A percentile compares a stretch with the other conserved stretches of the same genome.
phyloP scores from a whole-genome alignment of 129 eudicot species.

The Mikania micrantha region DNA sequence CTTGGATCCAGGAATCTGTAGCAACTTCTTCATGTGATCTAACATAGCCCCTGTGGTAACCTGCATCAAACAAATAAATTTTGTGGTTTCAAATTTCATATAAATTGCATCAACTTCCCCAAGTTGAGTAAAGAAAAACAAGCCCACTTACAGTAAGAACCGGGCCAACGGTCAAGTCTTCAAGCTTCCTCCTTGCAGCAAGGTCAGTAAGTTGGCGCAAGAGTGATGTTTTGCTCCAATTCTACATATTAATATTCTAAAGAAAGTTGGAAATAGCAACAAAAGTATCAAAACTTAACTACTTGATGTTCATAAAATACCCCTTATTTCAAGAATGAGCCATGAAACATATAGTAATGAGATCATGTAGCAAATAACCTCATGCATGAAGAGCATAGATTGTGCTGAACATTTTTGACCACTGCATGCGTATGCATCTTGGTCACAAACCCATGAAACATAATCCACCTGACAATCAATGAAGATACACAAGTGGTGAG shows the following conservation, averaged over 20 bases:
- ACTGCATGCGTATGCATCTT: slow-evolving; percentile 98
- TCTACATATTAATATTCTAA: slow-evolving; percentile 36
- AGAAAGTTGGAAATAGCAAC: neutral
- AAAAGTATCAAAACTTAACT: neutral
- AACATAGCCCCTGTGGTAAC: slow-evolving; percentile 82
- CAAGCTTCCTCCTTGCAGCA: slow-evolving; percentile 90
- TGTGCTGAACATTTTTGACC: slow-evolving; percentile 99
- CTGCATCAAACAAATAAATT: slow-evolving; percentile 29
- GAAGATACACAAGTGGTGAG: slow-evolving; percentile 3
- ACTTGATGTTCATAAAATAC: neutral
- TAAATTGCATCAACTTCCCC: neutral
- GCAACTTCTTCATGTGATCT: slow-evolving; percentile 67
- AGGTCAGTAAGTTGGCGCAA: slow-evolving; percentile 54
- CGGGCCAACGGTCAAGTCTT: slow-evolving; percentile 91
- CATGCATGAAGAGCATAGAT: slow-evolving; percentile 87
- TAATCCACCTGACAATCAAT: slow-evolving; percentile 65
- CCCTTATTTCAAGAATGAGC: neutral
- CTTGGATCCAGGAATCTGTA: slow-evolving; percentile 79
- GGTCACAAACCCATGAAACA: slow-evolving; percentile 99
- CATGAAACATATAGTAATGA: neutral
- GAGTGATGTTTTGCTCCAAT: slow-evolving; percentile 74
- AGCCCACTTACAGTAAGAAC: slow-evolving; percentile 74
- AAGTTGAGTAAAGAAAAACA: neutral
- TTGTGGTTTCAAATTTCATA: neutral
- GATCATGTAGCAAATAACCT: slow-evolving; percentile 37